Evolutionary conservation across 2,329 filamentous ascomycete species (phyloP), one percentile per base, ranked within the genome.

Genomic region (Furcasterigmium sp.): DNA sequence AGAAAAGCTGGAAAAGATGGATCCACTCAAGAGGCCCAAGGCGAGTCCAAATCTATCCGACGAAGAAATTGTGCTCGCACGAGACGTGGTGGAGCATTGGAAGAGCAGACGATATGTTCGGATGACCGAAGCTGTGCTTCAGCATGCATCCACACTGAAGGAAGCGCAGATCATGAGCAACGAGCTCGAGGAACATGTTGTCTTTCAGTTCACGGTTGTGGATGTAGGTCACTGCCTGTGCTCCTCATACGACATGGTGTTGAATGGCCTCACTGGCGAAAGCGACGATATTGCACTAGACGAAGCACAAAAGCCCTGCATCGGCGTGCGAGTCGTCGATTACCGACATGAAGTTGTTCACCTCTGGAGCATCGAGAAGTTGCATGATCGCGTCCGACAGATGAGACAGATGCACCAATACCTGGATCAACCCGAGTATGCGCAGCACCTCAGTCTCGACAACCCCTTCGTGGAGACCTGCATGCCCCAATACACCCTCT

Each of bases 371-470:
- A 63, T 98, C 42, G 85, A 94, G 57, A 98, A 97, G 63, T 77
- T 98, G 15, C 84, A 91, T 47, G 84, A 89, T 47, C 83, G 93
- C 21, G 83, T 97, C 10, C 81, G 88, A 42, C 80, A 87, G 51
- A 98, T 98, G 93, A 84, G 93, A 36, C 91, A 96, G 63, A 87
- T 97, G 79, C 86, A 95, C 59, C 91, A 97, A 62, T 97, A 96
- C 56, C 81, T 97, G 53, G 90, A 96, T 57, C 86, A 93, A 45
- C 93, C 93, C 2, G 91, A 97, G 59, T 96, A 95, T 58, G 82
- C 91, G 42, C 87, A 93, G 60, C 93, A 97, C 56, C 86, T 97
- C 59, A 88, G 87, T 53, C 76, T 95, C 14, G 89, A 91, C 53
- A 95, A 96, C 54, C 91, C 93, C 0, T 98, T 98, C 59, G 82